phyloP scores from a whole-genome alignment of 2,329 filamentous ascomycete genomes.

The Niveomyces coronatus region DNA sequence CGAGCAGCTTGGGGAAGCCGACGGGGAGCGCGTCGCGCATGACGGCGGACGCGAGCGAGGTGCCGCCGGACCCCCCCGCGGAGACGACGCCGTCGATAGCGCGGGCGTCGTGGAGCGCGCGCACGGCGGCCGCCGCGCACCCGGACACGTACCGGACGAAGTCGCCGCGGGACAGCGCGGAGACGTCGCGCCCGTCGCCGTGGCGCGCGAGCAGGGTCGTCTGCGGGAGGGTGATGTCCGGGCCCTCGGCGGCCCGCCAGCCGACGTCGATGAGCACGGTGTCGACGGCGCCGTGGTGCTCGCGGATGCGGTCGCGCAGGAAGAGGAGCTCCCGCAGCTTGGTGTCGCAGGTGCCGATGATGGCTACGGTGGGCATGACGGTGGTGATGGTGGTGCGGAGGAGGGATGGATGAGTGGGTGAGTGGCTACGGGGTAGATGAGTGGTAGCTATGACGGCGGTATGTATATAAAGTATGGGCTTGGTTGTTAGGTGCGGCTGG shows the following conservation, averaged over 20 bases:
- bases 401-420: too few relatives aligned
- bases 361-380: constrained; percentile 31
- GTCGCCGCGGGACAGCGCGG: constrained; percentile 37
- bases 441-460: too few relatives aligned
- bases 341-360: constrained; percentile 56
- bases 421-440: not conserved
- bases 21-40: constrained; percentile 53
- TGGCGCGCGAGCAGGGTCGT: constrained; percentile 28
- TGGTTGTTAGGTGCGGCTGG: too few relatives aligned
- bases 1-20: constrained; percentile 59
- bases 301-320: constrained; percentile 37
- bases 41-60: constrained; percentile 46
- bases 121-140: constrained; percentile 33
- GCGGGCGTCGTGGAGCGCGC: constrained; percentile 24
- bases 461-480: too few relatives aligned
- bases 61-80: constrained; percentile 54
- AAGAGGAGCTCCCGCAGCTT: constrained; percentile 51
- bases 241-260: constrained; percentile 28
- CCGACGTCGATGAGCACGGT: constrained; percentile 34
- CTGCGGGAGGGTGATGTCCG: constrained; percentile 37
- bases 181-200: constrained; percentile 21
- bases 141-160: constrained; percentile 45
- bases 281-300: constrained; percentile 13
- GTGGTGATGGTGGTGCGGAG: too few relatives aligned
- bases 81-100: constrained; percentile 46